A percentile compares a stretch with the other conserved stretches of the same genome.
Conservation (phyloP, 495 filamentous ascomycete species). For the Darksidea phi region DNA sequence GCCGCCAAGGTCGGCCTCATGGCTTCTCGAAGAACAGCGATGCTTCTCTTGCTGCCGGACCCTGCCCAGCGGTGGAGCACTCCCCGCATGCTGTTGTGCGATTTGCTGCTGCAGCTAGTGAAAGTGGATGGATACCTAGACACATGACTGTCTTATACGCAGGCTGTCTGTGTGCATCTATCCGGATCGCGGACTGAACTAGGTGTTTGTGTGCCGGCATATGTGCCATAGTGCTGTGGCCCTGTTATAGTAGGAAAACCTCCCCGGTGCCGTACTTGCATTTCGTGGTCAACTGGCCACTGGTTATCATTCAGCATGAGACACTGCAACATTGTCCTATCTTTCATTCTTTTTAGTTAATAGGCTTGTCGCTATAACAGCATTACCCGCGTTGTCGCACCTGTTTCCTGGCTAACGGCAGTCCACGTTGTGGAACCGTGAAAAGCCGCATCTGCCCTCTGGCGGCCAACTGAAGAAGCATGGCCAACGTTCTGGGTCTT, state of each 20-base stretch:
- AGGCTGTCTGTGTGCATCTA: constrained; percentile 12
- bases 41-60: constrained; percentile 6
- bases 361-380: constrained; percentile 21
- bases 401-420: constrained; percentile 1
- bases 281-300: not conserved
- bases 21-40: constrained; percentile 24
- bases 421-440: constrained; percentile 10
- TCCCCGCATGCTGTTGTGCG: constrained; percentile 14
- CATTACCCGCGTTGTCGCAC: constrained; percentile 21
- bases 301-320: constrained; percentile 18
- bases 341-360: constrained; percentile 21
- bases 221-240: constrained; percentile 19
- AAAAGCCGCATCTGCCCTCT: constrained; percentile 5
- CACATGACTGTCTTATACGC: constrained; percentile 29
- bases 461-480: constrained; percentile 11
- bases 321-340: constrained; percentile 10
- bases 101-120: constrained; percentile 16
- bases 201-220: constrained; percentile 21
- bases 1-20: constrained; percentile 12
- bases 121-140: constrained; percentile 7
- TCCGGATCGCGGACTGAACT: constrained; percentile 14
- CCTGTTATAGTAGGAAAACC: constrained; percentile 23
- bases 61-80: constrained; percentile 3
- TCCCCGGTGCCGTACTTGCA: constrained; percentile 14
- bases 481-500: constrained; percentile 32